A percentile compares a stretch with the other conserved stretches of the same genome.
Evolutionary conservation across 1,139 yeast species (phyloP).

Genomic region (Groenewaldozyma auringiensis): DNA sequence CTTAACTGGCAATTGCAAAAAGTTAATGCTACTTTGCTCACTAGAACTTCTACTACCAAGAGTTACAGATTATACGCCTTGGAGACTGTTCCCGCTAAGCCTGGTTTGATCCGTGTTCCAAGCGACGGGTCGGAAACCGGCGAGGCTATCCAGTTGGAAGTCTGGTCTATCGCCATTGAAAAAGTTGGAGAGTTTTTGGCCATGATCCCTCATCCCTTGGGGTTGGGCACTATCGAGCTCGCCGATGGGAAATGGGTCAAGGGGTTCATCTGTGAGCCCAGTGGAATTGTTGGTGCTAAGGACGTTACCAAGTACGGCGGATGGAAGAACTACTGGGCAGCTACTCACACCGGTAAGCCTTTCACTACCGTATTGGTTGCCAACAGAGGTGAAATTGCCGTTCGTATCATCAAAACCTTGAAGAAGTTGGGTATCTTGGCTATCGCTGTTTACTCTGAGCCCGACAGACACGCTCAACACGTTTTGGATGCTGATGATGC

Average conservation of each 20-base stretch:
- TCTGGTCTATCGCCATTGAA: slow-evolving; percentile 72
- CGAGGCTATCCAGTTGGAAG: slow-evolving; percentile 59
- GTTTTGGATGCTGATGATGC: slow-evolving; percentile 76
- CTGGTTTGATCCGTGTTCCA: slow-evolving; percentile 70
- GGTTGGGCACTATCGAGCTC: slow-evolving; percentile 85
- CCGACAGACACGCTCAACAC: slow-evolving; percentile 83
- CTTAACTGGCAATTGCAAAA: slow-evolving; percentile 90
- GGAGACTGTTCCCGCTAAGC: slow-evolving; percentile 71
- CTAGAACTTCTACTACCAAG: slow-evolving; percentile 61
- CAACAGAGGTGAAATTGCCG: slow-evolving; percentile 97
- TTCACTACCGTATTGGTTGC: slow-evolving; percentile 85
- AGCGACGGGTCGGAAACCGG: slow-evolving; percentile 41
- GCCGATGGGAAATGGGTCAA: slow-evolving; percentile 75
- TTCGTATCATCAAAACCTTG: slow-evolving; percentile 80
- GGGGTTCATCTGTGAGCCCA: slow-evolving; percentile 89
- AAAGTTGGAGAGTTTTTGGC: slow-evolving; percentile 73
- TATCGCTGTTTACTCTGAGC: slow-evolving; percentile 84
- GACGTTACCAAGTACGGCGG: slow-evolving; percentile 85
- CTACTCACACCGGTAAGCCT: slow-evolving; percentile 41
- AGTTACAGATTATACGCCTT: slow-evolving; percentile 74
- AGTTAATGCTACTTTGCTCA: slow-evolving; percentile 68
- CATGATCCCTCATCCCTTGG: slow-evolving; percentile 90
- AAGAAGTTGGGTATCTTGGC: slow-evolving; percentile 70
- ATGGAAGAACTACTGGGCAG: slow-evolving; percentile 63
- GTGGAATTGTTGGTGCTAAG: slow-evolving; percentile 64